Base-by-base conservation (phyloP, 805 yeast genomes). In the Starmerella bombicola region DNA sequence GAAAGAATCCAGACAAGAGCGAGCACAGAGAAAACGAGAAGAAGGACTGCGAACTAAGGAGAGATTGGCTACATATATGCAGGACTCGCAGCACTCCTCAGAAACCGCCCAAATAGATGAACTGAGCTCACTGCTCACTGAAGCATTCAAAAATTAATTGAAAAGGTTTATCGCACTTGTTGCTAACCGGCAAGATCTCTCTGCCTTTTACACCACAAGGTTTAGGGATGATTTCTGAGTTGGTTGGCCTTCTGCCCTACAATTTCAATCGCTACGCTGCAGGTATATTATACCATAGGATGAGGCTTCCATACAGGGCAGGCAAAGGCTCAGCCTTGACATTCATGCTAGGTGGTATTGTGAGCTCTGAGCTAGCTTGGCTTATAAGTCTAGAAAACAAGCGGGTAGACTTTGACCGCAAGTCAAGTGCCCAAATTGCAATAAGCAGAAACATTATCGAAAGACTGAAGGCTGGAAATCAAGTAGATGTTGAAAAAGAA, bases 1-100 rank as follows among this genome's bases (percentile, higher is more conserved):
- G 12, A 44, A 37, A 30, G 81, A 76, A 48, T 66, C 77, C 0
- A 74, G 74, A 46, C 80, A 76, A 46, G 72, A 74, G 43, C 62
- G 80, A 2, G 47, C 41, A 10, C 32, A 23, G 6, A 37, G 47
- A 12, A 37, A 37, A 22, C 42, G 49, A 4, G 30, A 13, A 17
- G 35, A 39, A 22, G 51, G 51, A 2, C 37, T 43, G 25, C 19
- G 18, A 18, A 24, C 7, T n/a, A n/a, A n/a, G n/a, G n/a, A n/a
- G n/a, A n/a, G n/a, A n/a, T n/a, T n/a, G n/a, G n/a, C n/a, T n/a
- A n/a, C n/a, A n/a, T n/a, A n/a, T n/a, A n/a, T n/a, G n/a, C n/a
- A n/a, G n/a, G n/a, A n/a, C n/a, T n/a, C n/a, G n/a, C n/a, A n/a
- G n/a, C n/a, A n/a, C n/a, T n/a, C n/a, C n/a, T n/a, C n/a, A n/a